Conservation (phyloP, 1,139 yeast species). For the Eremothecium cymbalariae region DNA sequence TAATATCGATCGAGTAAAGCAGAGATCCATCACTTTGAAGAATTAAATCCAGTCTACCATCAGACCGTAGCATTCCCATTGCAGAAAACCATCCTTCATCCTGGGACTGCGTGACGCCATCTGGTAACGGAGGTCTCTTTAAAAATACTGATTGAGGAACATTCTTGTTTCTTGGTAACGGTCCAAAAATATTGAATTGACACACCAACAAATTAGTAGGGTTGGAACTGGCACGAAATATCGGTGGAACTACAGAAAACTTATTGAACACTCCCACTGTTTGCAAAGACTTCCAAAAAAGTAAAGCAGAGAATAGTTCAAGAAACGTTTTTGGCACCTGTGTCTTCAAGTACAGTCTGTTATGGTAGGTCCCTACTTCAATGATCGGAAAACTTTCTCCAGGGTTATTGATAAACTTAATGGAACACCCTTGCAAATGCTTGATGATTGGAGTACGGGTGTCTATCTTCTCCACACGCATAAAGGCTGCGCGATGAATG, state of each 20-base stretch:
- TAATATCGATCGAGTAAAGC: slow-evolving; percentile 56
- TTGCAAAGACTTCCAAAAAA: slow-evolving; percentile 58
- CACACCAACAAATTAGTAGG: slow-evolving; percentile 46
- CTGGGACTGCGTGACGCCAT: slow-evolving; percentile 9
- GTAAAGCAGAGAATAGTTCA: slow-evolving; percentile 41
- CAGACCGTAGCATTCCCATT: slow-evolving; percentile 61
- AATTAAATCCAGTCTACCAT: slow-evolving; percentile 57
- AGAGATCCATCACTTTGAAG: slow-evolving; percentile 60
- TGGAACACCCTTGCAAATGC: slow-evolving; percentile 34
- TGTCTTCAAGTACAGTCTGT: slow-evolving; percentile 41
- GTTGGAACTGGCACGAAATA: slow-evolving; percentile 12
- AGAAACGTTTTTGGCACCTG: slow-evolving; percentile 41
- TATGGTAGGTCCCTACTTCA: slow-evolving; percentile 41
- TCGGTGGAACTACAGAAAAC: slow-evolving; percentile 22
- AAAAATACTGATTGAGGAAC: slow-evolving; percentile 30
- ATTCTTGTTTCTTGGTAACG: slow-evolving; percentile 41
- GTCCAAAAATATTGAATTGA: slow-evolving; percentile 57
- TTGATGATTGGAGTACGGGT: slow-evolving; percentile 26
- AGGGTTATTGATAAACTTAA: slow-evolving; percentile 23
- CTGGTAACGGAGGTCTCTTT: slow-evolving; percentile 10
- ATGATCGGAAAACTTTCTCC: slow-evolving; percentile 37
- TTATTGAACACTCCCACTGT: slow-evolving; percentile 53
- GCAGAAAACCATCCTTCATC: slow-evolving; percentile 68
- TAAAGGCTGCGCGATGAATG: no score
- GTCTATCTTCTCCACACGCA: not conserved